Base-by-base conservation (phyloP, 805 yeast genomes). In the Lipomyces yamadae region DNA sequence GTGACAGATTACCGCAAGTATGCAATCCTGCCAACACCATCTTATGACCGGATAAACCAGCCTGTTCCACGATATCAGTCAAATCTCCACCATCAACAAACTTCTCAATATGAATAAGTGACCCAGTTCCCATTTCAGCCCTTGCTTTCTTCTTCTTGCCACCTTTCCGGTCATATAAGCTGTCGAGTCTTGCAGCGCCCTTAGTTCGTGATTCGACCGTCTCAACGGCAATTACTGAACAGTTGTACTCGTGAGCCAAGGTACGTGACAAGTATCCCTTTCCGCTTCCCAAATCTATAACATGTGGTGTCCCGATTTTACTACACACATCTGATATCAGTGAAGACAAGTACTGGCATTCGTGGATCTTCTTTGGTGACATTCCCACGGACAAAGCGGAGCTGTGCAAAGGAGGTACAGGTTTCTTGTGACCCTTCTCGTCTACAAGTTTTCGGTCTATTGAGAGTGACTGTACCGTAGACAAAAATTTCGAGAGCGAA, bases 211-310 rank as follows among this genome's bases (percentile, higher is more conserved):
- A 50, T 39, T 55, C 65, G 30, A 64, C 56, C 15, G 63, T 61
- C 35, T 72, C 74, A 13, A 72, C 69, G 3, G 74, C 72, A 30
- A 70, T 42, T 11, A 71, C 72, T 5, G 65, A 35, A 34, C 62
- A 63, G 24, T 50, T 61, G 39, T 69, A 71, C 45, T 56, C 63
- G 42, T 62, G 60, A 6, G 71, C 65, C 11, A 72, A 59, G 8
- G 70, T 71, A 24, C 74, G 48, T 6, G 72, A 68, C 13, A 72
- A 62, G 52, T 72, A 72, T 3, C 74, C 74, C 56, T 72, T 70
- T 5, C 74, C 74, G 34, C 74, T 71, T 3, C 74, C 74, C n/a
- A 72, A 63, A 58, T 72, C 74, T 52, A 72, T 62, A 11, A 72
- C 68, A 60, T 68, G 42, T 15, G 58, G 60, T 13, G 70, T 61